Percentiles rank a stretch among this genome's conserved stretches.
These are phyloP conservation scores for Monascus purpureus DNA, from an alignment of 495 filamentous ascomycete genomes.

Conservation along the genomic window DNA sequence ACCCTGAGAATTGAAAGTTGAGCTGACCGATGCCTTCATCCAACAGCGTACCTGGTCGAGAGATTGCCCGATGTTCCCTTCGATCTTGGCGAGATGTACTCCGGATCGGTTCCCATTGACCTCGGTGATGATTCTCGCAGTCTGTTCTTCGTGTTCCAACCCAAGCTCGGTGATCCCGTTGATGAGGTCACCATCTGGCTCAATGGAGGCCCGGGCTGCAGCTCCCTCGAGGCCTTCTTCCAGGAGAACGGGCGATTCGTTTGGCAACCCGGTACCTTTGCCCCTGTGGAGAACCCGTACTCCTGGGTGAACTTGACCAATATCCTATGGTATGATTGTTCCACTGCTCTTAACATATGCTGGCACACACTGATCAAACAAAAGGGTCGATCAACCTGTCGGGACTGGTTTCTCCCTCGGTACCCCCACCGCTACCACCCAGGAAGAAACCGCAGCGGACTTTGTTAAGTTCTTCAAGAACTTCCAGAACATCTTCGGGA, in stretches of 20 bases:
- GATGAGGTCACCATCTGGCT: constrained; percentile 65
- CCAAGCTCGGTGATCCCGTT: constrained; percentile 29
- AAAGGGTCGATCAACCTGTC: constrained; percentile 41
- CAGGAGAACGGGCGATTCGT: constrained; percentile 53
- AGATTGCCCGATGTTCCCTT: constrained; percentile 60
- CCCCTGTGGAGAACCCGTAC: constrained; percentile 46
- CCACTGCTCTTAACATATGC: neutral
- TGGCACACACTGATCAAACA: neutral
- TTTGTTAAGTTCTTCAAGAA: constrained; percentile 54
- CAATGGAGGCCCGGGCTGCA: constrained; percentile 57
- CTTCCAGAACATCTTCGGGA: constrained; percentile 44
- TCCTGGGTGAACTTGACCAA: constrained; percentile 56
- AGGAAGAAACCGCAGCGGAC: constrained; percentile 42
- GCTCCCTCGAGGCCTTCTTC: constrained; percentile 50
- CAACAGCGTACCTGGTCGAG: constrained; percentile 47
- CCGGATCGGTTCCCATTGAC: constrained; percentile 57
- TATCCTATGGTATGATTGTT: constrained; percentile 36
- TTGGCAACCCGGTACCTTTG: constrained; percentile 46
- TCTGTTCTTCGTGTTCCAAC: constrained; percentile 40
- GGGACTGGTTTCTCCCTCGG: constrained; percentile 44
- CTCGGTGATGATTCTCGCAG: constrained; percentile 33
- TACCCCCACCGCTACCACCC: constrained; percentile 34
- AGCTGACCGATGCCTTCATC: neutral
- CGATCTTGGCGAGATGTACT: constrained; percentile 63
- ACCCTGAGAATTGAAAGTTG: neutral